Percentiles rank a stretch among this genome's conserved stretches.
These are phyloP conservation scores for Acanthamoeba sp. DNA, from an alignment of 208 protist genomes.

Conservation along the genomic window DNA sequence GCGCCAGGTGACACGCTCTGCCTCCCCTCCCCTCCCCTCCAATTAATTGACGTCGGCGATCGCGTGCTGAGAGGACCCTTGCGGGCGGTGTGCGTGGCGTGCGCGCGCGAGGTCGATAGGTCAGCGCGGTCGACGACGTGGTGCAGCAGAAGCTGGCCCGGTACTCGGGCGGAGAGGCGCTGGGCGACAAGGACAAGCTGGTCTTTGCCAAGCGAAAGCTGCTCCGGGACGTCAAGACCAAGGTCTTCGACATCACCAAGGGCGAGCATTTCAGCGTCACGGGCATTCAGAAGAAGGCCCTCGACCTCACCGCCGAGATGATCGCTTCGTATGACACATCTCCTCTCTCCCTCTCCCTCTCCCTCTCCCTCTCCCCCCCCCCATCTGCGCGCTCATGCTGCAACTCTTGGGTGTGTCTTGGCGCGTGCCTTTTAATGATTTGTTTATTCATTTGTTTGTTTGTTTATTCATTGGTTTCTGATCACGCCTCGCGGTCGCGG, in stretches of 20 bases:
- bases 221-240: slow-evolving; percentile 88
- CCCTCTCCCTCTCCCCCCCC: background rate
- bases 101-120: background rate
- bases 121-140: slow-evolving; percentile 69
- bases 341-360: too few relatives aligned
- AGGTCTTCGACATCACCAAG: slow-evolving; percentile 92
- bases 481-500: too few relatives aligned
- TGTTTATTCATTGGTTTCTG: background rate
- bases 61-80: too few relatives aligned
- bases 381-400: too few relatives aligned
- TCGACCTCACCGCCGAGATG: slow-evolving; percentile 96
- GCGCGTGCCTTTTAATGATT: background rate
- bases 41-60: too few relatives aligned
- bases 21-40: background rate
- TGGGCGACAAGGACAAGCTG: slow-evolving; percentile 91
- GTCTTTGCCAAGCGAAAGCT: slow-evolving; percentile 92
- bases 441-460: background rate
- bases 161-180: slow-evolving; percentile 64
- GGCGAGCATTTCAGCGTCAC: slow-evolving; percentile 71
- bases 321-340: slow-evolving; percentile 81
- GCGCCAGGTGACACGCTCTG: slow-evolving; percentile 73
- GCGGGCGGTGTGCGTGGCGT: background rate
- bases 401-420: too few relatives aligned
- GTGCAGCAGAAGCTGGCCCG: slow-evolving; percentile 15
- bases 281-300: background rate